Conservation (phyloP, 176 grass and related monocot genomes). For the Musa beccarii region DNA sequence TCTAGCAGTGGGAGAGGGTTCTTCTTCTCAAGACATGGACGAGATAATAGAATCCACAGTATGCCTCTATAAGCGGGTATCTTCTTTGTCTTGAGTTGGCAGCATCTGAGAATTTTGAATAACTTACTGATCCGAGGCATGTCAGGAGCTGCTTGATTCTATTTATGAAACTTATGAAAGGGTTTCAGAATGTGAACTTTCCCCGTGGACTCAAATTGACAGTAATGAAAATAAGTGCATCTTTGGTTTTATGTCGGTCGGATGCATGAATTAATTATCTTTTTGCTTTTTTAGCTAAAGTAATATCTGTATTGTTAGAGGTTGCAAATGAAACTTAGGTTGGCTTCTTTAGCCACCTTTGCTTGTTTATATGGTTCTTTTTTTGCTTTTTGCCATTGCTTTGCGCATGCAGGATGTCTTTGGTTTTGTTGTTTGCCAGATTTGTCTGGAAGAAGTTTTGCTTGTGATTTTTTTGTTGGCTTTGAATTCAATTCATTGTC, state of each 20-base stretch:
- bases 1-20: conserved; percentile 25
- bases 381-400: not conserved
- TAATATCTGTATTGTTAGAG: not conserved
- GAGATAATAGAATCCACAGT: conserved; percentile 37
- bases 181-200: not conserved
- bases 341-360: not conserved
- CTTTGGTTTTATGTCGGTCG: not conserved
- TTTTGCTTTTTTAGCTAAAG: not conserved
- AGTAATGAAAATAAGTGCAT: not conserved
- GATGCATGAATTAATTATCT: not conserved
- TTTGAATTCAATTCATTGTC: not conserved
- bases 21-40: conserved; percentile 48
- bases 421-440: not conserved
- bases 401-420: not conserved
- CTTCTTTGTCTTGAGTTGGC: not conserved
- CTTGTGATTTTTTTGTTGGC: not conserved
- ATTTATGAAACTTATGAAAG: not conserved
- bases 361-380: not conserved
- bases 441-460: not conserved
- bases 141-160: too few species aligned
- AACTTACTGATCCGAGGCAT: too few species aligned
- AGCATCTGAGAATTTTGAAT: too few species aligned
- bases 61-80: conserved; percentile 26
- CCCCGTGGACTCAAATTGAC: not conserved
- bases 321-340: not conserved